These are phyloP conservation scores for Talaromyces sp. DNA, from an alignment of 2,329 filamentous ascomycete species.

Conservation along the genomic window DNA sequence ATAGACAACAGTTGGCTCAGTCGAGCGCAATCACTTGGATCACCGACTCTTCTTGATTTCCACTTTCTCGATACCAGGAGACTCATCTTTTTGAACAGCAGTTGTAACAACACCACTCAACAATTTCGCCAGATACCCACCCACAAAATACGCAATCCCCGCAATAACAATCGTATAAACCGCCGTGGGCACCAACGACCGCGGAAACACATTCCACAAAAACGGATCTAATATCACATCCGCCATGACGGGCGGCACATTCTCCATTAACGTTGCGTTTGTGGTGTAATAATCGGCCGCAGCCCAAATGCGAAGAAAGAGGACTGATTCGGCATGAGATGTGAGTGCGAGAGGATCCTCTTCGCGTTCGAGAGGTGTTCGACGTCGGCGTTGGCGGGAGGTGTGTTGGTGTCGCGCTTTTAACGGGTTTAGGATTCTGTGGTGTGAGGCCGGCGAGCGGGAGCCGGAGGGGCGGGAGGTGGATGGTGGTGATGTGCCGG, in stretches of 20 bases:
- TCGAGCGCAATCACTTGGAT: not conserved
- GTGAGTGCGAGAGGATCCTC: not conserved
- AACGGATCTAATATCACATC: conserved; percentile 87
- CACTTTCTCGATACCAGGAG: too few relatives aligned
- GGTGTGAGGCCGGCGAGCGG: conserved; percentile 6
- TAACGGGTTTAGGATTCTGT: conserved; percentile 21
- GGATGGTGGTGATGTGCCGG: conserved; percentile 9
- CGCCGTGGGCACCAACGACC: conserved; percentile 69
- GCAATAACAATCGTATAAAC: conserved; percentile 65
- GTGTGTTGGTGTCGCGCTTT: conserved; percentile 19
- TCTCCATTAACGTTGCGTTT: conserved; percentile 69
- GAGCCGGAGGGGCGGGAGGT: not conserved
- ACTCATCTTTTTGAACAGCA: not conserved
- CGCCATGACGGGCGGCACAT: conserved; percentile 68
- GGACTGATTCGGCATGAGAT: conserved; percentile 46
- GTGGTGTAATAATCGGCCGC: conserved; percentile 82
- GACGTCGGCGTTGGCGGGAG: not conserved
- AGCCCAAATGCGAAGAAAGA: conserved; percentile 71
- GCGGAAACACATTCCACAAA: conserved; percentile 72
- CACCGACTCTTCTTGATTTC: not conserved
- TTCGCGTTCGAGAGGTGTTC: conserved; percentile 14
- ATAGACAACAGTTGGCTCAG: not conserved
- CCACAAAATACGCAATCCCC: conserved; percentile 49
- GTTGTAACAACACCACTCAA: conserved; percentile 24
- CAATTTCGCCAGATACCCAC: conserved; percentile 26